phyloP scores from a whole-genome alignment of 805 yeast genomes.

The Pichia deserticola region DNA sequence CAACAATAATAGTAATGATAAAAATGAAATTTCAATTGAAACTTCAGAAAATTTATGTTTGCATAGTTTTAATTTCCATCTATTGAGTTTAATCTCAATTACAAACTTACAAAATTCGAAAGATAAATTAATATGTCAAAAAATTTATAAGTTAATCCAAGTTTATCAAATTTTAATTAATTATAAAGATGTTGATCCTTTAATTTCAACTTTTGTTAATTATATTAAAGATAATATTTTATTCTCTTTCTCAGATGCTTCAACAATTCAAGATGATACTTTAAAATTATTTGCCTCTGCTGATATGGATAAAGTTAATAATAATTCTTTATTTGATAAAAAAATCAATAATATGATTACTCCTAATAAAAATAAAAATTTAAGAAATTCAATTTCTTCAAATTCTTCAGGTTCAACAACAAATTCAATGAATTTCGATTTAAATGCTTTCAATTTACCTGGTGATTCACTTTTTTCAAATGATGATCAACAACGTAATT shows the following conservation, averaged over 20 bases:
- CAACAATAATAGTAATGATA: too few species aligned
- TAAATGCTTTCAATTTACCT: constrained; percentile 25
- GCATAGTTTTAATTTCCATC: constrained; percentile 28
- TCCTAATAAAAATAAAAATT: background rate
- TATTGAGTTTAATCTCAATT: constrained; percentile 22
- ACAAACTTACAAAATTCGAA: constrained; percentile 14
- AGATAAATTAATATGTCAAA: constrained; percentile 11
- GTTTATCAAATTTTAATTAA: constrained; percentile 19
- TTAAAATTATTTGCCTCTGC: constrained; percentile 18
- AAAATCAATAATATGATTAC: constrained; percentile 3
- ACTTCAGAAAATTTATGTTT: constrained; percentile 22
- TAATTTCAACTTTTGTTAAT: constrained; percentile 14
- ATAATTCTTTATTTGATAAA: constrained; percentile 19
- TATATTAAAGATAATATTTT: constrained; percentile 16
- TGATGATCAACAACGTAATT: constrained; percentile 4
- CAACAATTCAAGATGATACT: constrained; percentile 15
- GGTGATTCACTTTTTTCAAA: constrained; percentile 12
- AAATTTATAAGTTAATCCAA: constrained; percentile 15
- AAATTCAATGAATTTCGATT: constrained; percentile 16
- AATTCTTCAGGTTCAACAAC: background rate
- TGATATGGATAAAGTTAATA: constrained; percentile 2
- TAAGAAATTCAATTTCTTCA: background rate
- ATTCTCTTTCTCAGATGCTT: constrained; percentile 9
- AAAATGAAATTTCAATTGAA: constrained; percentile 15
- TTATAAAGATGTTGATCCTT: constrained; percentile 20